Percentiles rank a stretch among this genome's conserved stretches.
phyloP scores from a whole-genome alignment of 139 green algal species.

The Coelastrella sp. region DNA sequence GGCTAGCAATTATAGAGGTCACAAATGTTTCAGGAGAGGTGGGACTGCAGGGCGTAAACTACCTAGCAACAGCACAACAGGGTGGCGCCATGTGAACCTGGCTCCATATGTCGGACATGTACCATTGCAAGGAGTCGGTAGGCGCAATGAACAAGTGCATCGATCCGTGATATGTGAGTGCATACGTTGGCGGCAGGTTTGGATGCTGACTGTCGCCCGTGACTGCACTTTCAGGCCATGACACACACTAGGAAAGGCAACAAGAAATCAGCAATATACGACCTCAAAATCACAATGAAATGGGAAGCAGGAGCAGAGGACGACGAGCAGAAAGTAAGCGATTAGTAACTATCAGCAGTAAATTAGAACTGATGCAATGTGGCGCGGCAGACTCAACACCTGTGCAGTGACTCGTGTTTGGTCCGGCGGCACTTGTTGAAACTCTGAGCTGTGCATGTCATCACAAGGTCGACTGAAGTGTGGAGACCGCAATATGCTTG shows the following conservation, averaged over 20 bases:
- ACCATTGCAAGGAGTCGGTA: background rate
- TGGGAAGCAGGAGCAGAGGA: constrained; percentile 66
- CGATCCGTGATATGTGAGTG: too few species aligned
- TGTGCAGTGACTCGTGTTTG: too few species aligned
- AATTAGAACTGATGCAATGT: background rate
- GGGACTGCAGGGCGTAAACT: background rate
- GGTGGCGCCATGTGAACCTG: too few species aligned
- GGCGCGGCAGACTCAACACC: background rate
- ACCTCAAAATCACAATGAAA: constrained; percentile 75
- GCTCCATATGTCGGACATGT: background rate
- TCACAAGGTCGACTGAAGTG: too few species aligned
- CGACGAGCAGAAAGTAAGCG: constrained; percentile 3
- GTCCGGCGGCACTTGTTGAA: too few species aligned
- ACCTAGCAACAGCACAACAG: too few species aligned
- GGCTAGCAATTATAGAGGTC: constrained; percentile 57
- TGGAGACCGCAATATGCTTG: background rate
- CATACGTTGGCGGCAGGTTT: too few species aligned
- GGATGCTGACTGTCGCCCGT: background rate
- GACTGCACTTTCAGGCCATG: constrained; percentile 10
- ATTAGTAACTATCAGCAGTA: too few species aligned
- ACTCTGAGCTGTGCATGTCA: too few species aligned
- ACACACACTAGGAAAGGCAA: constrained; percentile 83
- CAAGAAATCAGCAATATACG: constrained; percentile 85
- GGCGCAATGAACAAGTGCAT: too few species aligned
- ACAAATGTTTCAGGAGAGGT: constrained; percentile 78